Percentiles rank a stretch among this genome's conserved stretches.
phyloP scores from a whole-genome alignment of 371 early-diverging fungal species.

The Mucor lusitanicus region DNA sequence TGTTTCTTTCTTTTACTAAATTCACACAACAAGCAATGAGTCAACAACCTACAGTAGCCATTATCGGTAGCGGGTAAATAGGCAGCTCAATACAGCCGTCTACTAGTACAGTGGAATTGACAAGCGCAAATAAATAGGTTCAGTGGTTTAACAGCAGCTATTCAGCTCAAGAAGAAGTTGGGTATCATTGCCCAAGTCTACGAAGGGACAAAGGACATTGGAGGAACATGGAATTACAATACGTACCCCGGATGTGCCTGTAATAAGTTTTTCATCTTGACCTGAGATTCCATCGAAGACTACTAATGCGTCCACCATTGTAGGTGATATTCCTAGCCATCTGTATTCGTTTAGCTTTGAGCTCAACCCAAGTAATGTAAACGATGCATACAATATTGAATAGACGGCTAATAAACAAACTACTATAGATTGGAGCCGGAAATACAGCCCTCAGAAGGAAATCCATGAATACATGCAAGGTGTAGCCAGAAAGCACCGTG shows the following conservation, averaged over 20 bases:
- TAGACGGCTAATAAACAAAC: background rate
- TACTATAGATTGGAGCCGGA: constrained; percentile 45
- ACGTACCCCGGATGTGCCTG: constrained; percentile 50
- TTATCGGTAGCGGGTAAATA: constrained; percentile 21
- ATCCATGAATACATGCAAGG: constrained; percentile 53
- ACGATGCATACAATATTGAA: background rate
- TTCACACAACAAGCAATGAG: constrained; percentile 2
- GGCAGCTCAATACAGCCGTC: too few relatives aligned
- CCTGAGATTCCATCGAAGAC: constrained; percentile 44
- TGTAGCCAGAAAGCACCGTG: constrained; percentile 46
- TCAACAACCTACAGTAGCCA: constrained; percentile 15
- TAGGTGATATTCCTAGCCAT: constrained; percentile 55
- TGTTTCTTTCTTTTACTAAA: background rate
- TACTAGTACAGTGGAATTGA: background rate
- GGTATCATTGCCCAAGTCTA: constrained; percentile 51
- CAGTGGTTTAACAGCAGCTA: constrained; percentile 63
- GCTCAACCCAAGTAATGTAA: constrained; percentile 40
- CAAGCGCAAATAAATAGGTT: constrained; percentile 36
- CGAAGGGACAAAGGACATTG: constrained; percentile 56
- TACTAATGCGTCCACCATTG: background rate
- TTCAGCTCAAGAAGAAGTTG: constrained; percentile 53
- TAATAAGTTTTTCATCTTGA: background rate
- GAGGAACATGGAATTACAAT: constrained; percentile 67
- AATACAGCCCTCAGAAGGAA: constrained; percentile 47
- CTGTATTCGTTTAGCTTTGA: constrained; percentile 56